phyloP scores from a whole-genome alignment of 73 alveolate genomes.

The Paramecium pentaurelia region DNA sequence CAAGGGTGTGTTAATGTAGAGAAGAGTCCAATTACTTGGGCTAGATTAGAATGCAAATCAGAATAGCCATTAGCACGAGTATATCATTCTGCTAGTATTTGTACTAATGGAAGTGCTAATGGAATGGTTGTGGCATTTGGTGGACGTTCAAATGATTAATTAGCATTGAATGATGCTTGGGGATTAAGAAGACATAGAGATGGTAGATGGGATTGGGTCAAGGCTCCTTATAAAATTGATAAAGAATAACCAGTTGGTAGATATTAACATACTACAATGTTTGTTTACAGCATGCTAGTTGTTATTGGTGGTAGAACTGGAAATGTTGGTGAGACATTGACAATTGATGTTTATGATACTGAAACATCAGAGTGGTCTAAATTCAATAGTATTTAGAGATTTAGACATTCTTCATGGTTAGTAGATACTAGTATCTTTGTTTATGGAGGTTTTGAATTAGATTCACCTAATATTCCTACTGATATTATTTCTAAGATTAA shows the following conservation, averaged over 20 bases:
- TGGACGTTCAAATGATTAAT: constrained; percentile 89
- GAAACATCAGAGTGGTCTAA: constrained; percentile 94
- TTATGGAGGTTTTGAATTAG: constrained; percentile 95
- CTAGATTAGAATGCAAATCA: constrained; percentile 77
- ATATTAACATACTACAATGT: constrained; percentile 84
- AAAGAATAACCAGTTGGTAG: constrained; percentile 82
- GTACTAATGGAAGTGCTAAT: constrained; percentile 89
- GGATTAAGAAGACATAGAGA: constrained; percentile 96
- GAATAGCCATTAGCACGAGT: constrained; percentile 91
- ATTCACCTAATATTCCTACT: constrained; percentile 90
- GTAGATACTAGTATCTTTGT: constrained; percentile 83
- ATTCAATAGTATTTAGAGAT: constrained; percentile 83
- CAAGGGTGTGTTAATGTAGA: constrained; percentile 81
- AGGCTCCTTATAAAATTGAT: constrained; percentile 88
- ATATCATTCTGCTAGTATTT: constrained; percentile 88
- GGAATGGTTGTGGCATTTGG: constrained; percentile 96
- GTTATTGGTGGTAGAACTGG: constrained; percentile 95
- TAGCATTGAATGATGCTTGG: constrained; percentile 94
- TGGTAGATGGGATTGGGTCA: constrained; percentile 97
- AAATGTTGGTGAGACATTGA: constrained; percentile 83
- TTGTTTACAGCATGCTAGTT: constrained; percentile 81
- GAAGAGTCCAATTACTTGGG: constrained; percentile 92
- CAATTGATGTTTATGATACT: constrained; percentile 94
- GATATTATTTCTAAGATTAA: constrained; percentile 80
- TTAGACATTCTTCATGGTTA: constrained; percentile 88